phyloP scores from a whole-genome alignment of 176 grass and related monocot species.

The Phragmites australis region DNA sequence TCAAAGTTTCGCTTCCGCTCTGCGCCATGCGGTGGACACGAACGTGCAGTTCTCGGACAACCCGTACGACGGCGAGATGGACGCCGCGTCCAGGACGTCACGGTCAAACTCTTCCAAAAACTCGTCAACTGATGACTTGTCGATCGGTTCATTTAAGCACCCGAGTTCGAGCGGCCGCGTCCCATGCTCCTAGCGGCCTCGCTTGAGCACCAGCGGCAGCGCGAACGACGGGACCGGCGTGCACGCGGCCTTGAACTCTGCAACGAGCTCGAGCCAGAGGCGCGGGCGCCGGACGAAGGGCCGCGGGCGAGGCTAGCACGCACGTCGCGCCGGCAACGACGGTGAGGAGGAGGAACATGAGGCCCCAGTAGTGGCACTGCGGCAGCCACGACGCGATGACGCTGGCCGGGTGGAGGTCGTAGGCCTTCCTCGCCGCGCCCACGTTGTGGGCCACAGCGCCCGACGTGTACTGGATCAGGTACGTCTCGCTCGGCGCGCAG shows the following conservation, averaged over 20 bases:
- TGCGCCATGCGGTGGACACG: constrained; percentile 56
- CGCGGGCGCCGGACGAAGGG: constrained; percentile 45
- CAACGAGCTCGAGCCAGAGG: constrained; percentile 59
- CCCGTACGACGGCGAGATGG: constrained; percentile 56
- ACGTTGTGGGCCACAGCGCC: constrained; percentile 60
- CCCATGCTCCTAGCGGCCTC: constrained; percentile 18
- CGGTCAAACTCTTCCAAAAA: constrained; percentile 39
- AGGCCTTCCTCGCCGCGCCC: constrained; percentile 48
- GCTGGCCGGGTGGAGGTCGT: constrained; percentile 45
- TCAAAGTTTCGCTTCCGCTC: background rate
- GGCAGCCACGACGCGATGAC: constrained; percentile 60
- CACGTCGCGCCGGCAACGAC: constrained; percentile 53
- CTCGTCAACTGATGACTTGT: constrained; percentile 37
- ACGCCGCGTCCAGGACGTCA: constrained; percentile 36
- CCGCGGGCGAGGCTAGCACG: constrained; percentile 46
- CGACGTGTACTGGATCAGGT: constrained; percentile 69
- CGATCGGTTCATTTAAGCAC: constrained; percentile 54
- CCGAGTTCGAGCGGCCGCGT: constrained; percentile 29
- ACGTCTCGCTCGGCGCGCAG: constrained; percentile 42
- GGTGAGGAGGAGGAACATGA: constrained; percentile 66
- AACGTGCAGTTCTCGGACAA: constrained; percentile 61
- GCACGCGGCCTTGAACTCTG: constrained; percentile 53
- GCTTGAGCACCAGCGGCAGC: constrained; percentile 41
- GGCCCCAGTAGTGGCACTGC: constrained; percentile 62
- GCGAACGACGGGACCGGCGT: constrained; percentile 55